Evolutionary conservation across 192 early-diverging fungal genomes (phyloP).

Genomic region (Jimgerdemannia flammicorona): DNA sequence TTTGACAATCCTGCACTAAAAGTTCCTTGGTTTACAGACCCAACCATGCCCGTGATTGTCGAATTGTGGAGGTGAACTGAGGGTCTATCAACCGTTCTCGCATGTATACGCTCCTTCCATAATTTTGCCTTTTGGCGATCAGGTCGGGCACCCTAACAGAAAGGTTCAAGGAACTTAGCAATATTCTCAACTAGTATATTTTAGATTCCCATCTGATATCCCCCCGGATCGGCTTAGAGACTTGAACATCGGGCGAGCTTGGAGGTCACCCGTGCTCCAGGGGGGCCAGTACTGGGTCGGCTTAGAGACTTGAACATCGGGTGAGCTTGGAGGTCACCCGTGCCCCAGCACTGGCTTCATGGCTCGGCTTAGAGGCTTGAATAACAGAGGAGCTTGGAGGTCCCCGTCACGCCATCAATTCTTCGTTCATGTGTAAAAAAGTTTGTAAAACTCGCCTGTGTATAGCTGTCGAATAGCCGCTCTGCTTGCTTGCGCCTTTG

Average conservation of each 20-base stretch:
- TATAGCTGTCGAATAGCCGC: conserved; percentile 5
- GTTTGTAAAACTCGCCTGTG: conserved; percentile 11
- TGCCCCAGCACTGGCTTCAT: conserved; percentile 15
- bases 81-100: too few species aligned
- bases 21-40: too few species aligned
- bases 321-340: conserved; percentile 10
- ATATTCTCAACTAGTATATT: conserved; percentile 1
- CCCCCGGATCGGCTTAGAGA: conserved; percentile 9
- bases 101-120: background rate
- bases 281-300: conserved; percentile 9
- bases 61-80: too few species aligned
- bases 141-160: background rate
- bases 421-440: conserved; percentile 7
- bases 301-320: conserved; percentile 19
- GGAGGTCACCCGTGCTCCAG: conserved; percentile 12
- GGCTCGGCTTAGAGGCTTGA: conserved; percentile 18
- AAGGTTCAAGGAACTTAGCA: background rate
- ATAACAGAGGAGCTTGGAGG: conserved; percentile 12
- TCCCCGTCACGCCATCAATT: conserved; percentile 13
- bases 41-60: too few species aligned
- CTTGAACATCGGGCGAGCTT: conserved; percentile 13
- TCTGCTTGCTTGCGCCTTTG: conserved; percentile 9
- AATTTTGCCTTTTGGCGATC: background rate
- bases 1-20: too few species aligned
- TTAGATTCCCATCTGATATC: background rate